These are phyloP conservation scores for Cordyceps javanica DNA, from an alignment of 2,329 filamentous ascomycete species.

Conservation along the genomic window DNA sequence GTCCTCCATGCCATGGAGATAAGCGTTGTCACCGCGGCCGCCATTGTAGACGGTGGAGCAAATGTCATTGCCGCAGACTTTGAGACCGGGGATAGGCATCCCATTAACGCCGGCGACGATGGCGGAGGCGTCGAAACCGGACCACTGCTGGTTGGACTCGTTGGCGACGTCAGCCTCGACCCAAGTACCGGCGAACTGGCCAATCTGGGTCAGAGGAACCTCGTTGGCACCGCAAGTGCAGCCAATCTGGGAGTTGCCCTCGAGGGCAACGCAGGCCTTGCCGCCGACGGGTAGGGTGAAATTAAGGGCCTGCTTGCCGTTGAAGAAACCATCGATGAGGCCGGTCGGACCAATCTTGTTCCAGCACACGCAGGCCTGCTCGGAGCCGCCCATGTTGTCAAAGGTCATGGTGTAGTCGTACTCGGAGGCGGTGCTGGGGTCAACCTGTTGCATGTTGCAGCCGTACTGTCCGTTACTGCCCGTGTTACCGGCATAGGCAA, in stretches of 20 bases:
- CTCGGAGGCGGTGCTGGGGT: slow-evolving; percentile 26
- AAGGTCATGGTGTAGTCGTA: slow-evolving; percentile 42
- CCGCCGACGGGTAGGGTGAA: slow-evolving; percentile 35
- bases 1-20: slow-evolving; percentile 30
- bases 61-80: slow-evolving; percentile 31
- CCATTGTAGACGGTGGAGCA: slow-evolving; percentile 36
- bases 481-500: slow-evolving; percentile 42
- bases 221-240: slow-evolving; percentile 35
- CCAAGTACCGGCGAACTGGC: slow-evolving; percentile 41
- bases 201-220: slow-evolving; percentile 29
- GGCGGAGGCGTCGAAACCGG: slow-evolving; percentile 44
- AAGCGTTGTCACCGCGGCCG: slow-evolving; percentile 32
- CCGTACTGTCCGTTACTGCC: slow-evolving; percentile 34
- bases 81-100: slow-evolving; percentile 29
- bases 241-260: slow-evolving; percentile 42
- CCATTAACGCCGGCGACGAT: slow-evolving; percentile 35
- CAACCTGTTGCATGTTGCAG: slow-evolving; percentile 46
- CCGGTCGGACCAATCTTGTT: slow-evolving; percentile 46
- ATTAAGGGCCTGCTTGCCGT: slow-evolving; percentile 31
- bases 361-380: slow-evolving; percentile 37
- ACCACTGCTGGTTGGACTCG: slow-evolving; percentile 40
- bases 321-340: slow-evolving; percentile 43
- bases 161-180: slow-evolving; percentile 44
- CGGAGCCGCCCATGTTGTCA: slow-evolving; percentile 29
- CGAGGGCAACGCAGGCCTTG: slow-evolving; percentile 37